A percentile compares a stretch with the other conserved stretches of the same genome.
Conservation (phyloP, 345 rosid species). For the Cardamine occulta region DNA sequence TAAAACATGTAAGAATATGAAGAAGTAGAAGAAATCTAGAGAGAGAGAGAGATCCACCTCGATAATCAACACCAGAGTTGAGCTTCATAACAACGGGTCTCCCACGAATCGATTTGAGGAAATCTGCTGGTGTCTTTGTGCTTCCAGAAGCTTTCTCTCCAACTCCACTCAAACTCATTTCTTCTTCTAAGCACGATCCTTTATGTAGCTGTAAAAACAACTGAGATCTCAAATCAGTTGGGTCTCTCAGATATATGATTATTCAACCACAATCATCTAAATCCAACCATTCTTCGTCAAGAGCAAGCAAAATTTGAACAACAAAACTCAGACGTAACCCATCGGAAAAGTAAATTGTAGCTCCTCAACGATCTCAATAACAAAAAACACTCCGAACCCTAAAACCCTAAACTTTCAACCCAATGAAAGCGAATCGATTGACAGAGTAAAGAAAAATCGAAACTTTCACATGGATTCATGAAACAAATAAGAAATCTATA, state of each 20-base stretch:
- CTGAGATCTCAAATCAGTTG: conserved; percentile 27
- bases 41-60: conserved; percentile 53
- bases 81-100: conserved; percentile 91
- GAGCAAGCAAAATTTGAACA: neutral
- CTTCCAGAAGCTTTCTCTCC: conserved; percentile 60
- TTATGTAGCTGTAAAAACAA: conserved; percentile 4
- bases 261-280: neutral
- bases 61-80: conserved; percentile 90
- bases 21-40: neutral
- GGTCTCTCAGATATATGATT: neutral
- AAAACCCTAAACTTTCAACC: conserved; percentile 15
- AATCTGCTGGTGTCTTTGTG: conserved; percentile 79
- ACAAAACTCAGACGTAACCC: neutral
- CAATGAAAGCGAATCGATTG: neutral
- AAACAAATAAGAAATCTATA: conserved; percentile 22
- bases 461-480: conserved; percentile 13
- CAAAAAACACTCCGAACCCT: conserved; percentile 1
- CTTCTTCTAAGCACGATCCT: neutral
- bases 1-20: neutral
- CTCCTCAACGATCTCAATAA: neutral
- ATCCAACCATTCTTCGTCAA: neutral
- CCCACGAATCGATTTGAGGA: conserved; percentile 93
- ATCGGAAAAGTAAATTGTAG: neutral
- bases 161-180: conserved; percentile 62
- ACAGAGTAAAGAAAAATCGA: neutral